phyloP scores from a whole-genome alignment of 1,139 yeast genomes.

The Kluyveromyces sp. region DNA sequence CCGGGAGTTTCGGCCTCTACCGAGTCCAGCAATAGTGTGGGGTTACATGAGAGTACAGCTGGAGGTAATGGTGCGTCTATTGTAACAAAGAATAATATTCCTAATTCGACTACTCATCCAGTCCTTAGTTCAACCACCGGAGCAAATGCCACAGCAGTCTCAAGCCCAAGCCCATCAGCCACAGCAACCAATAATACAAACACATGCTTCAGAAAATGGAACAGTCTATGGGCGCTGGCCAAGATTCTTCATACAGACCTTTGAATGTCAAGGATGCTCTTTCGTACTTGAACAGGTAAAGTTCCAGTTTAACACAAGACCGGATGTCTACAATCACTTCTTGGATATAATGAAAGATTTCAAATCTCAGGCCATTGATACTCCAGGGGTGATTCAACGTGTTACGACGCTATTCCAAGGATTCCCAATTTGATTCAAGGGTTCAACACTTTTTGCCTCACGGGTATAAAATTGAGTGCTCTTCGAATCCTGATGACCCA shows the following conservation, averaged over 20 bases:
- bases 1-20: not conserved
- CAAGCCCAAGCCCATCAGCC: not conserved
- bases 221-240: slow-evolving; percentile 9
- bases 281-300: slow-evolving; percentile 89
- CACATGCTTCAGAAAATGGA: not conserved
- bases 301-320: slow-evolving; percentile 82
- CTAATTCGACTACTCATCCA: not conserved
- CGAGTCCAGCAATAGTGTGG: not conserved
- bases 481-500: slow-evolving; percentile 83
- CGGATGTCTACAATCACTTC: slow-evolving; percentile 93
- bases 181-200: not conserved
- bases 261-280: slow-evolving; percentile 93
- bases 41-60: not conserved
- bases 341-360: slow-evolving; percentile 98
- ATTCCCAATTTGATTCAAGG: slow-evolving; percentile 89
- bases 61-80: not conserved
- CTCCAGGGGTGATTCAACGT: slow-evolving; percentile 96
- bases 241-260: slow-evolving; percentile 54
- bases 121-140: not conserved
- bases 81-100: not conserved
- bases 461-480: slow-evolving; percentile 91
- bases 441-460: slow-evolving; percentile 93
- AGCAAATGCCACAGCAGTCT: not conserved
- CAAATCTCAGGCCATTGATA: slow-evolving; percentile 90
- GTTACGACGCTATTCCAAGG: slow-evolving; percentile 88